phyloP scores from a whole-genome alignment of 2,329 filamentous ascomycete species.

The Bipolaris oryzae region DNA sequence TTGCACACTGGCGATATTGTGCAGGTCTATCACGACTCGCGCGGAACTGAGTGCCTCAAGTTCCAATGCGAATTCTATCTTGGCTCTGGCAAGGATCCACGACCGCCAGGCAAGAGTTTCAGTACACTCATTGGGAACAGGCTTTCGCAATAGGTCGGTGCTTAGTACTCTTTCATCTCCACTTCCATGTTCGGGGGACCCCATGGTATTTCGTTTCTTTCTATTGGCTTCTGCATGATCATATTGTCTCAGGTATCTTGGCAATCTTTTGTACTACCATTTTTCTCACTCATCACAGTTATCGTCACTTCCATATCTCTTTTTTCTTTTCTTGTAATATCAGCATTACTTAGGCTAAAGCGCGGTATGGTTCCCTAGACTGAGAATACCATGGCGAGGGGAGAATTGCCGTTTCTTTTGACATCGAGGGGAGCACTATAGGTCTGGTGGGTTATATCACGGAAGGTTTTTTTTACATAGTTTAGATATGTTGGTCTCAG shows the following conservation, averaged over 20 bases:
- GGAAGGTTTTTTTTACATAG: too few species aligned
- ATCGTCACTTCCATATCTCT: not conserved
- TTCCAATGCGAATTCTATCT: constrained; percentile 54
- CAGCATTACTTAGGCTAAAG: not conserved
- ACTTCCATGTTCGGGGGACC: not conserved
- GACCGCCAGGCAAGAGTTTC: constrained; percentile 37
- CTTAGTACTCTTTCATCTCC: not conserved
- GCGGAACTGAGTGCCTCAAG: constrained; percentile 43
- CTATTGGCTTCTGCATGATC: not conserved
- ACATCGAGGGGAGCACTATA: too few species aligned
- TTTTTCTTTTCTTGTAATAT: not conserved
- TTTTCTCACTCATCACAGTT: not conserved
- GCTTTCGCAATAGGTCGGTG: constrained; percentile 7
- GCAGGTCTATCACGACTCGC: constrained; percentile 67
- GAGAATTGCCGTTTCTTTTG: not conserved
- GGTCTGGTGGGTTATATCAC: too few species aligned
- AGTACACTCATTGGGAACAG: constrained; percentile 23
- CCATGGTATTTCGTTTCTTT: not conserved
- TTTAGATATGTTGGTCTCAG: too few species aligned
- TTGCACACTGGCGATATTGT: constrained; percentile 80
- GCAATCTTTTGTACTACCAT: not conserved
- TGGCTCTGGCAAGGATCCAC: constrained; percentile 44
- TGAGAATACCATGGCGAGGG: not conserved
- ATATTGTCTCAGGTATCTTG: constrained; percentile 2
- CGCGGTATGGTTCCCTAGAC: too few species aligned